Evolutionary conservation across 2,329 filamentous ascomycete species (phyloP).

Genomic region (Pochonia chlamydosporia): DNA sequence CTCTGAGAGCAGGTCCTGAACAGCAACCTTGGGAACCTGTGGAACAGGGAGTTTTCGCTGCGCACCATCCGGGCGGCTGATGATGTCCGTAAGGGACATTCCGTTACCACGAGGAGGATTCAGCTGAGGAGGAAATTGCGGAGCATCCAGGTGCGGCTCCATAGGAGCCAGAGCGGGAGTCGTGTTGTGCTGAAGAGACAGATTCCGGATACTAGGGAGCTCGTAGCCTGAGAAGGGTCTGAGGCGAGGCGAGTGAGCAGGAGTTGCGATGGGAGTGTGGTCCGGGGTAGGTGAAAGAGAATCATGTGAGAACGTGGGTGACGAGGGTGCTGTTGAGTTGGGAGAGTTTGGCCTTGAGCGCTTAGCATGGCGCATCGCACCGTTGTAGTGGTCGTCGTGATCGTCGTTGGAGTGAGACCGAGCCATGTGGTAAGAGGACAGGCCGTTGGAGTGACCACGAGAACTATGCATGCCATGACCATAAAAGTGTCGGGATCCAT

Average conservation of each 20-base stretch:
- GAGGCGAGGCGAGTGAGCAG: slow-evolving; percentile 88
- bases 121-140: slow-evolving; percentile 39
- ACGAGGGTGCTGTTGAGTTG: slow-evolving; percentile 91
- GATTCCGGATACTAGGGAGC: slow-evolving; percentile 73
- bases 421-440: slow-evolving; percentile 91
- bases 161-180: slow-evolving; percentile 53
- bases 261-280: slow-evolving; percentile 96
- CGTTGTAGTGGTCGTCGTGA: slow-evolving; percentile 68
- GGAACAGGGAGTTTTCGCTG: slow-evolving; percentile 89
- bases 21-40: slow-evolving; percentile 81
- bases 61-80: slow-evolving; percentile 79
- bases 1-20: slow-evolving; percentile 75
- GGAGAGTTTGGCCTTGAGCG: slow-evolving; percentile 89
- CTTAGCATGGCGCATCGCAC: slow-evolving; percentile 68
- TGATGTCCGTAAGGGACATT: slow-evolving; percentile 85
- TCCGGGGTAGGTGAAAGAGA: slow-evolving; percentile 93
- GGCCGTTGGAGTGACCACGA: slow-evolving; percentile 63
- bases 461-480: slow-evolving; percentile 40
- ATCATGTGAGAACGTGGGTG: slow-evolving; percentile 93
- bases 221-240: slow-evolving; percentile 74
- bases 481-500: slow-evolving; percentile 45
- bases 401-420: slow-evolving; percentile 77
- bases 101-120: slow-evolving; percentile 52
- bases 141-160: slow-evolving; percentile 47
- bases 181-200: slow-evolving; percentile 47